A percentile compares a stretch with the other conserved stretches of the same genome.
Evolutionary conservation across 495 filamentous ascomycete genomes (phyloP).

Genomic region (Penicillium pulvis): DNA sequence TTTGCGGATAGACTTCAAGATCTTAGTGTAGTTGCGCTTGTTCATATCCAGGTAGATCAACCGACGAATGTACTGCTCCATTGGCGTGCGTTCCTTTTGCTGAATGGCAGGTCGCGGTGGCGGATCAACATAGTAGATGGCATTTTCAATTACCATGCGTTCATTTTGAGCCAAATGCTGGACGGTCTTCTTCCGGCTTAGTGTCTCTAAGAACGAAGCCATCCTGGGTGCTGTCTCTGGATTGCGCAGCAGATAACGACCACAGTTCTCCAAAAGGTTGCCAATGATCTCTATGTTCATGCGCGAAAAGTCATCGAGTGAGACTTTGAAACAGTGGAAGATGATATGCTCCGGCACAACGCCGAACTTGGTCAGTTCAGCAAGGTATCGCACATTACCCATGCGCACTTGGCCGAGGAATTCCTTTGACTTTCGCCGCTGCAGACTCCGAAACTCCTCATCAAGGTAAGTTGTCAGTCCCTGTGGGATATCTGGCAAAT

Average conservation of each 20-base stretch:
- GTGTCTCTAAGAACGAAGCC: conserved; percentile 89
- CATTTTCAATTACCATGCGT: conserved; percentile 97
- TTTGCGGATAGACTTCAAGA: conserved; percentile 89
- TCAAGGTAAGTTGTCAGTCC: conserved; percentile 93
- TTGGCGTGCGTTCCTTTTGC: conserved; percentile 92
- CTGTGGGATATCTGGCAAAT: conserved; percentile 89
- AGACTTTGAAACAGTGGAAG: conserved; percentile 97
- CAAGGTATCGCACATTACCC: conserved; percentile 93
- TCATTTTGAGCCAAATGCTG: conserved; percentile 96
- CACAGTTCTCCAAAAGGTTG: conserved; percentile 96
- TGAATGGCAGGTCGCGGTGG: conserved; percentile 90
- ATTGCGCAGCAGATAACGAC: conserved; percentile 90
- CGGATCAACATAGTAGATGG: conserved; percentile 96
- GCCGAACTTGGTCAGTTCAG: conserved; percentile 96
- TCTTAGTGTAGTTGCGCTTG: conserved; percentile 89
- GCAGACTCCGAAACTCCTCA: conserved; percentile 94
- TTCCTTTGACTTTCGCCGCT: conserved; percentile 98
- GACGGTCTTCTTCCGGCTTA: conserved; percentile 93
- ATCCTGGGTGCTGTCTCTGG: conserved; percentile 92
- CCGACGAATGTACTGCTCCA: conserved; percentile 89
- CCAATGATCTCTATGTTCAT: conserved; percentile 99
- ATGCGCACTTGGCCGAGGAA: conserved; percentile 92
- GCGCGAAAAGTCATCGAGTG: conserved; percentile 93
- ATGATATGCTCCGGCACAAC: conserved; percentile 98
- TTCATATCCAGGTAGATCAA: conserved; percentile 91